phyloP scores from a whole-genome alignment of 2,329 filamentous ascomycete species.

The Cephalotrichum gorgonifer region DNA sequence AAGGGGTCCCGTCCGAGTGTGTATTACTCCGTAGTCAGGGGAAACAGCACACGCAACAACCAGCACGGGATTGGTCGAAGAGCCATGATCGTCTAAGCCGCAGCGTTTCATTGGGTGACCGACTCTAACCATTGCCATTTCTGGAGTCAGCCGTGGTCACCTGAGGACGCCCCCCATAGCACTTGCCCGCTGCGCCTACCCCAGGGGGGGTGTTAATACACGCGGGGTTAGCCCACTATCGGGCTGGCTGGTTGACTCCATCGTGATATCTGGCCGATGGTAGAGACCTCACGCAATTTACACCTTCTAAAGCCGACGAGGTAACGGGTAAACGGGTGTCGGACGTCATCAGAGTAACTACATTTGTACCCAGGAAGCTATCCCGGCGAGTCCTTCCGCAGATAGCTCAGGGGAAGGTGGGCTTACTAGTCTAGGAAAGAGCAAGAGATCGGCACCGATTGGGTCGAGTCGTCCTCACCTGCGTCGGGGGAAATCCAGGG shows the following conservation, averaged over 20 bases:
- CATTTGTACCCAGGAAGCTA: too few species aligned
- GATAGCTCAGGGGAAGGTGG: not conserved
- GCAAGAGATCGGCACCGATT: not conserved
- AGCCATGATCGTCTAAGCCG: not conserved
- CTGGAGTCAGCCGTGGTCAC: not conserved
- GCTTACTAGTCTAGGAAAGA: too few species aligned
- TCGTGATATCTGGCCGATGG: too few species aligned
- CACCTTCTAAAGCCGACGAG: too few species aligned
- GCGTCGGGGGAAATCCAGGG: not conserved
- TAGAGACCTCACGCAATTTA: too few species aligned
- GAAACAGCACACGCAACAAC: not conserved
- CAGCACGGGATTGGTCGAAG: not conserved
- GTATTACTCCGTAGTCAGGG: conserved; percentile 2
- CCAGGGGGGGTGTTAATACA: not conserved
- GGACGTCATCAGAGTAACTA: too few species aligned
- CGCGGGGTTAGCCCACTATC: too few species aligned
- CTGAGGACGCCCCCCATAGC: not conserved
- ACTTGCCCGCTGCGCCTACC: not conserved
- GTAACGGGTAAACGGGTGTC: too few species aligned
- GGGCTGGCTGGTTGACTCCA: too few species aligned
- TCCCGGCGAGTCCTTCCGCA: too few species aligned
- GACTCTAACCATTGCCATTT: not conserved
- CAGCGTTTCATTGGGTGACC: not conserved
- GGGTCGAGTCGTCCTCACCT: not conserved
- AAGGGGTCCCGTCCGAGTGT: too few species aligned